Evolutionary conservation across 2,329 filamentous ascomycete genomes (phyloP), one percentile per base, ranked within the genome.

Genomic region (Seiridium unicorne): DNA sequence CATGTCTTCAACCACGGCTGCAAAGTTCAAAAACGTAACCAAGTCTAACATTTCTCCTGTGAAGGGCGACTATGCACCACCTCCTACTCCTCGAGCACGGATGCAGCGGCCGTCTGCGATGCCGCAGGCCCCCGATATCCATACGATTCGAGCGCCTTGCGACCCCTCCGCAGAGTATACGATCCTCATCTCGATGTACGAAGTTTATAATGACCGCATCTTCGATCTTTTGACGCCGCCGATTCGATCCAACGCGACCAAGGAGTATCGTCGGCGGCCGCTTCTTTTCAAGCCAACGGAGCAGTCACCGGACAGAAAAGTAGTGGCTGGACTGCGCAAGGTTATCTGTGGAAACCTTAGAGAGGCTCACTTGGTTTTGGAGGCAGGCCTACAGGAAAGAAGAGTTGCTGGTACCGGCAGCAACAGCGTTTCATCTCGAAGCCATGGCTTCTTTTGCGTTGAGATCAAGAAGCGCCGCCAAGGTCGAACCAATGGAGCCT

Each of bases 141-240:
- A 87, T 73, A 81, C 88, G 56, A 79, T 96, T 48, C 78, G 83
- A 4, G 81, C 96, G 0, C 81, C 86, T 0, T 80, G 87, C 53
- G 90, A 93, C 63, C 80, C 82, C 1, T 84, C 84, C 26, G 86
- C 89, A 58, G 92, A 97, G 66, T 97, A 97, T 68, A 89, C 90
- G 4, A 87, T 99, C 58, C 80, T 99, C 9, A 83, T 99, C 31
- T 97, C 93, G 58, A 99, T 99, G 93, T 98, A 98, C 75, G 95
- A 99, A 74, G 94, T 99, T 1, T 97, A 99, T 79, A 99, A 99
- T 71, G 94, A 99, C 76, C 89, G 93, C 42, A 98, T 99, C 65
- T 98, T 96, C 73, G 95, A 99, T 69, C 86, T 99, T 0, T 81
- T 99, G 1, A 90, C 89, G 0, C 84, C 86, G 0, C 83, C 85